A percentile compares a stretch with the other conserved stretches of the same genome.
These are phyloP conservation scores for Euryodendron excelsum DNA, from an alignment of 148 eudicot species.

Conservation along the genomic window DNA sequence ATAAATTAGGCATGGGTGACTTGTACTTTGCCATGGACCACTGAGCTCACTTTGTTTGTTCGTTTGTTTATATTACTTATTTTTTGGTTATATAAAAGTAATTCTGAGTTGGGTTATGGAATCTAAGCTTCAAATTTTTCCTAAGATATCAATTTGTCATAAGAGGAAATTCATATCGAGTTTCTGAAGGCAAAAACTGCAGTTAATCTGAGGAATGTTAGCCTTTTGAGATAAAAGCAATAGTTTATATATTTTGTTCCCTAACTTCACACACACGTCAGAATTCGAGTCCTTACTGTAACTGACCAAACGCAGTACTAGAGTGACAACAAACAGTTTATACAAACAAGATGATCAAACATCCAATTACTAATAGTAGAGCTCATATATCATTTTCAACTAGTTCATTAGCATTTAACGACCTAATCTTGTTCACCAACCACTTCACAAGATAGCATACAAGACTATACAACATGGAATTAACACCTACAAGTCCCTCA, in stretches of 20 bases:
- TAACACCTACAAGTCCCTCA: not conserved
- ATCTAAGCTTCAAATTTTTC: not conserved
- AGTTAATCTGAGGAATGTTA: no score
- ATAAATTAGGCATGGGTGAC: conserved; percentile 2
- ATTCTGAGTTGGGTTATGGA: not conserved
- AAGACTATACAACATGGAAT: not conserved
- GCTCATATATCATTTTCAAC: no score
- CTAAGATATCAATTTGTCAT: not conserved
- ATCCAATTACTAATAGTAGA: no score
- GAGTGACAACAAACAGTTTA: not conserved
- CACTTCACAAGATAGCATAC: not conserved
- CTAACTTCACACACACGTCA: no score
- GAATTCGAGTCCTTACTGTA: no score
- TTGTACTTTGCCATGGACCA: not conserved
- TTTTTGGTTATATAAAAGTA: not conserved
- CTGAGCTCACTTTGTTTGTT: not conserved
- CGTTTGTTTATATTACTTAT: no score
- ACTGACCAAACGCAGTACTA: not conserved
- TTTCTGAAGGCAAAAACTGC: not conserved
- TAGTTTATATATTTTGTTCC: no score
- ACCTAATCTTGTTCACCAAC: no score
- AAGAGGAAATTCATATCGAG: not conserved
- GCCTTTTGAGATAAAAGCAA: no score
- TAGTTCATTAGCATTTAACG: no score
- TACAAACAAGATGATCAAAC: not conserved